Evolutionary conservation across 148 eudicot genomes (phyloP).

Genomic region (Agrostemma githago): DNA sequence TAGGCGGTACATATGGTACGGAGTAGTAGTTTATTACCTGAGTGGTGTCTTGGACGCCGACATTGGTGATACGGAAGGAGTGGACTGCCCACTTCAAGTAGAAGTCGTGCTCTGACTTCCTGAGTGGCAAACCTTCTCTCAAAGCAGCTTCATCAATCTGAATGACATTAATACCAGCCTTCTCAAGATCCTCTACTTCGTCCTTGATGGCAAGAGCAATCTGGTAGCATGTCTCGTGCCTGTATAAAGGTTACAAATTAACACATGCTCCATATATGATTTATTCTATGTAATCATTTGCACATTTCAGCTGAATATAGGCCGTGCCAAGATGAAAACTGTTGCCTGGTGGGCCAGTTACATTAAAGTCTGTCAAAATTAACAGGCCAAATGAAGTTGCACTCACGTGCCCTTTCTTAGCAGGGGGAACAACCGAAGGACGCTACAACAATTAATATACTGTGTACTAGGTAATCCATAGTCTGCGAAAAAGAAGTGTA

Average conservation of each 20-base stretch:
- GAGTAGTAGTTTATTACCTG: slow-evolving; percentile 51
- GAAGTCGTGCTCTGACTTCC: slow-evolving; percentile 86
- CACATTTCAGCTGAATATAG: neutral
- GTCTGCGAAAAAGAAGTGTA: slow-evolving; percentile 14
- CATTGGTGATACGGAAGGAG: slow-evolving; percentile 94
- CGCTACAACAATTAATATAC: too few relatives aligned
- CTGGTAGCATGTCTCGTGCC: slow-evolving; percentile 92
- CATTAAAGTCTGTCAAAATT: too few relatives aligned
- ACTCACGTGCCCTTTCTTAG: neutral
- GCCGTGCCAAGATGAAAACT: neutral
- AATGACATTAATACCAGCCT: slow-evolving; percentile 84
- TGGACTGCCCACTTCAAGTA: slow-evolving; percentile 97
- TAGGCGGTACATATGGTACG: neutral
- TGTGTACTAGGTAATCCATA: too few relatives aligned
- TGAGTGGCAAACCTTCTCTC: slow-evolving; percentile 89
- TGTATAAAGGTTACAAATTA: slow-evolving; percentile 15
- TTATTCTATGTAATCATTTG: too few relatives aligned
- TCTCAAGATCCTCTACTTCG: slow-evolving; percentile 96
- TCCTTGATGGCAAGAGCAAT: slow-evolving; percentile 96
- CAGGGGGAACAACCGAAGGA: too few relatives aligned
- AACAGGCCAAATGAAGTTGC: neutral
- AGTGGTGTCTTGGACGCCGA: slow-evolving; percentile 75
- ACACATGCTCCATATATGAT: too few relatives aligned
- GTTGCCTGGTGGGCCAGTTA: too few relatives aligned
- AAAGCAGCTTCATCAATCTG: slow-evolving; percentile 96